Percentiles rank a stretch among this genome's conserved stretches.
Conservation (phyloP, 805 yeast genomes). For the Priceomyces fermenticarens region DNA sequence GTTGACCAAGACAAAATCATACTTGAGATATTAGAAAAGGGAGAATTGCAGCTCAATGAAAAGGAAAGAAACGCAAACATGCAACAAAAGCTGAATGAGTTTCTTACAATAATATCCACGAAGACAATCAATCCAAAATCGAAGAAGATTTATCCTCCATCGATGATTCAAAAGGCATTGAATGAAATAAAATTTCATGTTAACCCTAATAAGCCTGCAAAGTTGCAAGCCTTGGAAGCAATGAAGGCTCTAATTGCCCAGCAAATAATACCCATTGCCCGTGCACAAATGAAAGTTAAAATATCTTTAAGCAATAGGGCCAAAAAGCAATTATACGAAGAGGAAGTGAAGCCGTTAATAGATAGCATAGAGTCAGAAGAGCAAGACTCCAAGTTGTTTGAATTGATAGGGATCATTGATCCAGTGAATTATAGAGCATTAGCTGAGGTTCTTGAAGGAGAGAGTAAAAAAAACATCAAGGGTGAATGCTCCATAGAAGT, state of each 20-base stretch:
- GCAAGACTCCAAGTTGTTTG: conserved; percentile 48
- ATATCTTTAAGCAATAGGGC: conserved; percentile 56
- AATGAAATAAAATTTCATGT: conserved; percentile 76
- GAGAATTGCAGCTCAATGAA: conserved; percentile 92
- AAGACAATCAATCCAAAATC: conserved; percentile 90
- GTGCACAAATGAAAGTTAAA: conserved; percentile 90
- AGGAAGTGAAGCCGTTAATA: conserved; percentile 31
- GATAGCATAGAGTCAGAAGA: conserved; percentile 38
- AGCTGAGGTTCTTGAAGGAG: conserved; percentile 56
- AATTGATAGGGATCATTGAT: conserved; percentile 65
- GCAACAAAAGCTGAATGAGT: conserved; percentile 74
- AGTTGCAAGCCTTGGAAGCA: conserved; percentile 88
- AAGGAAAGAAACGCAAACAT: conserved; percentile 81
- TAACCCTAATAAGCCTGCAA: conserved; percentile 70
- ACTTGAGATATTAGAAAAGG: conserved; percentile 78
- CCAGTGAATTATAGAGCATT: conserved; percentile 78
- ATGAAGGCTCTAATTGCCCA: conserved; percentile 70
- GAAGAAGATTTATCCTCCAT: conserved; percentile 88
- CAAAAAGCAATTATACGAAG: conserved; percentile 37
- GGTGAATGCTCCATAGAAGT: conserved; percentile 75
- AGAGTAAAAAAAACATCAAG: conserved; percentile 38
- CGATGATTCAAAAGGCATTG: conserved; percentile 87
- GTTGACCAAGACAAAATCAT: conserved; percentile 74
- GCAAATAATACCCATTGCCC: conserved; percentile 87
- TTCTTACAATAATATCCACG: conserved; percentile 77